Base-by-base conservation (phyloP, 169 alveolate genomes). In the Cryptosporidium meleagridis region DNA sequence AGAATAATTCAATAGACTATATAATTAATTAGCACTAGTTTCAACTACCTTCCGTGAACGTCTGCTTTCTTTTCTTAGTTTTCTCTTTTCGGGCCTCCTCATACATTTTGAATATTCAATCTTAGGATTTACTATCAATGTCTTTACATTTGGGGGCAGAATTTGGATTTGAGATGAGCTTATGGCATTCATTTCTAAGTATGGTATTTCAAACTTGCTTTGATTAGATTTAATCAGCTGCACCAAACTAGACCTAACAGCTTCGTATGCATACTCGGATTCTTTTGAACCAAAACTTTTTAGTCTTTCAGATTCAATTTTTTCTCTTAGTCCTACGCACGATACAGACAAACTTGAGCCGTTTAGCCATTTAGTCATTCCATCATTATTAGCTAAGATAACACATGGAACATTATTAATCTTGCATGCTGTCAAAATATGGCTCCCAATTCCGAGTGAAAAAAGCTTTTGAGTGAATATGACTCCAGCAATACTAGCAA, bases 11-110 rank as follows among this genome's bases (percentile, higher is more conserved):
- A 39, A 67, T 67, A n/a, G 52, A 67, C 73, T 67, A 31, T 18
- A 67, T 23, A 8, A 23, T 55, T 23, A 55, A 55, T 55, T 55
- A 55, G 67, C 67, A 55, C 67, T 55, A 55, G 67, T 9, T 21
- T 55, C 3, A 39, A 65, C 18, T 65, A 26, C 12, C 21, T 65
- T 65, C 41, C 33, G 29, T 6, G 29, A 4, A 18, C 23, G 21
- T 33, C 89, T 59, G 18, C 89, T 59, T 80, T 80, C 89, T 80
- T 65, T 80, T 29, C 89, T 55, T 37, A 80, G 51, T 37, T 21
- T 80, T 67, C 68, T 80, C 45, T 58, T 80, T 80, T 80, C 89
- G 9, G 61, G 29, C 44, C 89, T 59, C 39, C 39, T 80, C 73
- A 65, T 62, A 1, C 23, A 59, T 21, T 80, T 80, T 9, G 89